phyloP scores from a whole-genome alignment of 139 green algal species.

The Chlorella sp. region DNA sequence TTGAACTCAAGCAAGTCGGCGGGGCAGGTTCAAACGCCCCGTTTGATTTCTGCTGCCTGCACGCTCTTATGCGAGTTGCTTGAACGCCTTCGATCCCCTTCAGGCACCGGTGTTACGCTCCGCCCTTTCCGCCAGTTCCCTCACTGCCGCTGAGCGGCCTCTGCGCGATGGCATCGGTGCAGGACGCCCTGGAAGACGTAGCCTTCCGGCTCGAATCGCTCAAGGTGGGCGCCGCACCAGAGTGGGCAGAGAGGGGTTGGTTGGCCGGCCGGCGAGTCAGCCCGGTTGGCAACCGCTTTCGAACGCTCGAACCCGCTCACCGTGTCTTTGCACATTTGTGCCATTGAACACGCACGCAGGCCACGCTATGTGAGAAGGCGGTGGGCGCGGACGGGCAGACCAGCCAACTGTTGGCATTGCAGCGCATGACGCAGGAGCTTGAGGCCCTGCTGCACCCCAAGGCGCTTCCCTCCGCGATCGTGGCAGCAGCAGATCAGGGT shows the following conservation, averaged over 20 bases:
- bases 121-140: neutral
- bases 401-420: neutral
- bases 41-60: neutral
- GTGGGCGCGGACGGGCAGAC: neutral
- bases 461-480: neutral
- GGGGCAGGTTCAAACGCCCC: neutral
- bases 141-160: neutral
- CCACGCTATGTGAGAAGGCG: neutral
- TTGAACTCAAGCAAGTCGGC: neutral
- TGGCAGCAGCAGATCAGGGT: neutral
- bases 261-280: neutral
- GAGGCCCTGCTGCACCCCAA: slow-evolving; percentile 22
- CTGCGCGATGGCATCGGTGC: neutral
- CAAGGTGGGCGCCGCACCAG: neutral
- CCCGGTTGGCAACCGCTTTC: neutral
- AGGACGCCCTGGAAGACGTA: slow-evolving; percentile 24
- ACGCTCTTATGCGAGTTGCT: neutral
- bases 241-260: neutral
- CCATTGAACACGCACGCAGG: neutral
- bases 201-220: slow-evolving; percentile 12
- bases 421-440: neutral
- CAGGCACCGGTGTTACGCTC: neutral
- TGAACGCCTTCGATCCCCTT: neutral
- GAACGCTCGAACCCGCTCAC: neutral
- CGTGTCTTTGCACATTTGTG: neutral